Evolutionary conservation across 2,329 filamentous ascomycete genomes (phyloP).

Genomic region (Trichophyton benhamiae): DNA sequence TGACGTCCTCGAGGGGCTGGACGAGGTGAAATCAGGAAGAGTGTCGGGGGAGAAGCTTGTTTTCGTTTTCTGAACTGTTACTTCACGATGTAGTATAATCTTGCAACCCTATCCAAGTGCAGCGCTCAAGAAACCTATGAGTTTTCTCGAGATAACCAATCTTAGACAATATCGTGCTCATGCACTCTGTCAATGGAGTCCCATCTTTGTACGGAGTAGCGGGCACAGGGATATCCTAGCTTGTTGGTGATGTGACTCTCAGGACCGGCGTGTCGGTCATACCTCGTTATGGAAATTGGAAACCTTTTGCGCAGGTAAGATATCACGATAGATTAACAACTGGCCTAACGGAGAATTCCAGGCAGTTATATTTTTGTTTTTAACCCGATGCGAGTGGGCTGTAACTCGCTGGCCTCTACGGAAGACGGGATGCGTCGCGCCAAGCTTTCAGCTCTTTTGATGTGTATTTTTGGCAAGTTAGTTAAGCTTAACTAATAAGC

Average conservation of each 20-base stretch:
- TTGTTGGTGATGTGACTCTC: neutral
- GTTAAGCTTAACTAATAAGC: neutral
- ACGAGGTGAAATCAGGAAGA: neutral
- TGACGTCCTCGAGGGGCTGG: neutral
- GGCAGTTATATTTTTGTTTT: too few species aligned
- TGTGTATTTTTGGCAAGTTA: neutral
- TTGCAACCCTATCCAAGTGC: neutral
- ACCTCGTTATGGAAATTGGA: neutral
- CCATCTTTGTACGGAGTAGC: neutral
- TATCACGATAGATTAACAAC: too few species aligned
- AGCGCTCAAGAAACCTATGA: too few species aligned
- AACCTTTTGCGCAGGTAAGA: too few species aligned
- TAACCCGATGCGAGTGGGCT: too few species aligned
- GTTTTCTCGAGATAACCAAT: neutral
- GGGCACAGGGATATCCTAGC: neutral
- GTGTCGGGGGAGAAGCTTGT: conserved; percentile 1
- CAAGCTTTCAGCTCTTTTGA: neutral
- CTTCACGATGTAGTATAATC: neutral
- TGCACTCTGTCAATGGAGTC: neutral
- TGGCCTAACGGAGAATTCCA: too few species aligned
- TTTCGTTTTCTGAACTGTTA: neutral
- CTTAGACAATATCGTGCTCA: neutral
- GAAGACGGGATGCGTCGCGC: neutral
- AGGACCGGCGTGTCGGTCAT: neutral
- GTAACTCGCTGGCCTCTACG: too few species aligned